Evolutionary conservation across 1,284 basidiomycete genomes (phyloP).

Genomic region (Pseudozyma sp.): DNA sequence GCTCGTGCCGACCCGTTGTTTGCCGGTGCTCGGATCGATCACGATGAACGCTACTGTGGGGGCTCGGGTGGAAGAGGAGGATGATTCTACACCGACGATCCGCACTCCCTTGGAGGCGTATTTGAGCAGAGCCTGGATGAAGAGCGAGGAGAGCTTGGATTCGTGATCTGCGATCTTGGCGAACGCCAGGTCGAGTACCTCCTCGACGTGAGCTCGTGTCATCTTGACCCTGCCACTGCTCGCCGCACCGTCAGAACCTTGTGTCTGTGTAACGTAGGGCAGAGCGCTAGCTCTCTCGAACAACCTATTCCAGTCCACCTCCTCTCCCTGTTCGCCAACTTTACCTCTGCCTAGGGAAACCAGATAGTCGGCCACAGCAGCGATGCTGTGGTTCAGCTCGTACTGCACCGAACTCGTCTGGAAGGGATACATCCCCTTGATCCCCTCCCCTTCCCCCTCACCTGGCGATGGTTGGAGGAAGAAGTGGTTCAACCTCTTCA

Average conservation of each 20-base stretch:
- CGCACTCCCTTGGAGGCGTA: constrained; percentile 71
- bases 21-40: constrained; percentile 53
- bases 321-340: neutral
- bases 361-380: constrained; percentile 77
- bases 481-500: constrained; percentile 77
- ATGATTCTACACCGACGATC: constrained; percentile 75
- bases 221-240: neutral
- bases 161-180: constrained; percentile 72
- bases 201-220: constrained; percentile 2
- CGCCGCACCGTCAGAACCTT: neutral
- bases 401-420: constrained; percentile 74
- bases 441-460: constrained; percentile 40
- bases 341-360: constrained; percentile 71
- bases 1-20: constrained; percentile 73
- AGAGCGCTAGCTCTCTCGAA: neutral
- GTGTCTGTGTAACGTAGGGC: neutral
- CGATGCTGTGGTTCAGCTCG: constrained; percentile 76
- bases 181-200: constrained; percentile 58
- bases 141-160: constrained; percentile 69
- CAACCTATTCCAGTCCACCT: constrained; percentile 30
- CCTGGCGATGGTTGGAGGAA: constrained; percentile 71
- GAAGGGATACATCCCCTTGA: constrained; percentile 76
- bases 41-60: constrained; percentile 82
- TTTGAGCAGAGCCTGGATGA: constrained; percentile 71
- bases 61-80: constrained; percentile 68